phyloP scores from a whole-genome alignment of 1,284 basidiomycete species.

The Blastosporella zonata region DNA sequence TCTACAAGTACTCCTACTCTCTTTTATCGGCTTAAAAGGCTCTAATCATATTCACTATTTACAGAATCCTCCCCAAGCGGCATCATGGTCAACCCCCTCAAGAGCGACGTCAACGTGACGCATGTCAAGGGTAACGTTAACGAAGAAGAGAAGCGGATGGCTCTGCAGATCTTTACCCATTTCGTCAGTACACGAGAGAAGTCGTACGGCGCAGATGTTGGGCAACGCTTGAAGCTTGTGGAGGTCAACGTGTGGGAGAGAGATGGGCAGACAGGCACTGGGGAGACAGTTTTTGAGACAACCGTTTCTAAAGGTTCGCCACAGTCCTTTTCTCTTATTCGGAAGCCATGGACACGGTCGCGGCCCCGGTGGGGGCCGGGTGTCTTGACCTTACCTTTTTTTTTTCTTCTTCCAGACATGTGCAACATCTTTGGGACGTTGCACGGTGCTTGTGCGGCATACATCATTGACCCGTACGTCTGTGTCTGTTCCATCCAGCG shows the following conservation, averaged over 20 bases:
- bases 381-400: not conserved
- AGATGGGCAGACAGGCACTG: constrained; percentile 22
- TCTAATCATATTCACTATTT: constrained; percentile 6
- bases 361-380: not conserved
- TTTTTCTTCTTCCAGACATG: constrained; percentile 32
- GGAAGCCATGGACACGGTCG: not conserved
- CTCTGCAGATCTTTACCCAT: constrained; percentile 31
- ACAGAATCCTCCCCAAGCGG: not conserved
- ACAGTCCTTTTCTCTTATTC: not conserved
- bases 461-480: constrained; percentile 42
- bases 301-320: constrained; percentile 35
- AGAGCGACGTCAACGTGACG: constrained; percentile 22
- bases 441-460: constrained; percentile 43
- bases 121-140: constrained; percentile 37
- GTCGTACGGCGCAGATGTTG: constrained; percentile 38
- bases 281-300: constrained; percentile 37
- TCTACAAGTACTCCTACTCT: not conserved
- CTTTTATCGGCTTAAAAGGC: not conserved
- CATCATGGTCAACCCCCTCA: constrained; percentile 8
- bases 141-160: constrained; percentile 33
- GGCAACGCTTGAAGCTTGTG: constrained; percentile 31
- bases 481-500: constrained; percentile 8
- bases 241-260: constrained; percentile 37
- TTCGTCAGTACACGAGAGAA: constrained; percentile 33
- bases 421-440: constrained; percentile 39